These are phyloP conservation scores for Pseudozyma sp. DNA, from an alignment of 1,284 basidiomycete species.

Conservation along the genomic window DNA sequence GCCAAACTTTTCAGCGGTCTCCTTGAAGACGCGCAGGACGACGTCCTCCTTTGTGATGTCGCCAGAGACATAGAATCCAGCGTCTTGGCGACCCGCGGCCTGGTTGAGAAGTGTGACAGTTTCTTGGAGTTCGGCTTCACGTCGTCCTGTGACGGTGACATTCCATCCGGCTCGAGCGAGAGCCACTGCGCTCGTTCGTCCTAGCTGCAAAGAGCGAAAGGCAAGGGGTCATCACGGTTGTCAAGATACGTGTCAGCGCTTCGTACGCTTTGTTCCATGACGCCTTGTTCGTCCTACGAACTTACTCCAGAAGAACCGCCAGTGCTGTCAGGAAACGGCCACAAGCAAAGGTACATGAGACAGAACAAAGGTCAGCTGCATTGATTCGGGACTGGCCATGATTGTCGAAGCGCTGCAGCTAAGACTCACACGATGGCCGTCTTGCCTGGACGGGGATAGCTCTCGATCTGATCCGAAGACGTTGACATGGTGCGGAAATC, in stretches of 20 bases:
- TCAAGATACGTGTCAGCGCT: constrained; percentile 2
- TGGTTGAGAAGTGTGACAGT: constrained; percentile 29
- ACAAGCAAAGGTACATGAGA: not conserved
- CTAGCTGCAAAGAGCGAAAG: constrained; percentile 23
- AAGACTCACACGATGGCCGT: constrained; percentile 56
- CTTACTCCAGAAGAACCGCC: constrained; percentile 51
- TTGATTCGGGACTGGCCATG: too few relatives aligned
- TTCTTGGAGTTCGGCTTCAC: constrained; percentile 39
- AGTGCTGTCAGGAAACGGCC: constrained; percentile 14
- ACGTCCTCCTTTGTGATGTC: constrained; percentile 56
- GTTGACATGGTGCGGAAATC: constrained; percentile 19
- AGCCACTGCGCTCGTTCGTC: constrained; percentile 49
- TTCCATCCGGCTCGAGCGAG: constrained; percentile 58
- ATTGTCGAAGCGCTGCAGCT: not conserved
- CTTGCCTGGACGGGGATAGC: constrained; percentile 49
- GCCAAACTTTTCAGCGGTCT: constrained; percentile 46
- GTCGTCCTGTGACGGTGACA: constrained; percentile 51
- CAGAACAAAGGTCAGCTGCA: not conserved
- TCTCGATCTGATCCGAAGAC: constrained; percentile 29
- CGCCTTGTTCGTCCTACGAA: not conserved
- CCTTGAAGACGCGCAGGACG: constrained; percentile 37
- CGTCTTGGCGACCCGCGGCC: constrained; percentile 21
- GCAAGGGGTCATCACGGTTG: not conserved
- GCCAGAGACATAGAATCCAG: constrained; percentile 29
- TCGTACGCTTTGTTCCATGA: not conserved